Conservation (phyloP, 2,329 filamentous ascomycete species). For the Colletotrichum tropicale region DNA sequence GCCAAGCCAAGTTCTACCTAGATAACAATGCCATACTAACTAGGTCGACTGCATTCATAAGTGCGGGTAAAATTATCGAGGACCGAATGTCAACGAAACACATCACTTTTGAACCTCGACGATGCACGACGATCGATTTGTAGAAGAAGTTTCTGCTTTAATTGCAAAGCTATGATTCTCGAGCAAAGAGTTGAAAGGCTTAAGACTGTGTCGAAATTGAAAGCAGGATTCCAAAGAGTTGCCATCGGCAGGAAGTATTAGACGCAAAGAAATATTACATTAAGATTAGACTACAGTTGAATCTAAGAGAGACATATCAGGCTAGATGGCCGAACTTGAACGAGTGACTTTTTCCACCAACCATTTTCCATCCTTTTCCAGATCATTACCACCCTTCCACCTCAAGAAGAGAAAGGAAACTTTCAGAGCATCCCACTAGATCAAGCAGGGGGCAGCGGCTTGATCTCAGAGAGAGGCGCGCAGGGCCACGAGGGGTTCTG, state of each 20-base stretch:
- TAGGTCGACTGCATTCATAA: not conserved
- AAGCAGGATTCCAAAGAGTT: rapidly evolving
- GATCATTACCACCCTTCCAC: not conserved
- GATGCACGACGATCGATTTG: too few species aligned
- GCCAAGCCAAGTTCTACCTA: rapidly evolving
- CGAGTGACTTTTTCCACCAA: not conserved
- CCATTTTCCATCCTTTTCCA: not conserved
- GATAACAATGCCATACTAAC: rapidly evolving
- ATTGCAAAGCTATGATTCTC: not conserved
- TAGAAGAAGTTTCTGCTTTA: rapidly evolving
- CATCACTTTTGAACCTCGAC: not conserved
- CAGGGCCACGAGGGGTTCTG: not conserved
- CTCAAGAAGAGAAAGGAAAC: not conserved
- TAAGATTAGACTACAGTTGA: not conserved
- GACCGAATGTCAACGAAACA: rapidly evolving
- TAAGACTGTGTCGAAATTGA: rapidly evolving
- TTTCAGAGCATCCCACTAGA: rapidly evolving
- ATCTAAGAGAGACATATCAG: not conserved
- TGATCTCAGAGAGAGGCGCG: not conserved
- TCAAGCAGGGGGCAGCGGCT: not conserved
- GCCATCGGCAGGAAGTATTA: rapidly evolving
- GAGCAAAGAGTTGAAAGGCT: not conserved
- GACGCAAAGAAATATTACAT: not conserved
- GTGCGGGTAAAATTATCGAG: rapidly evolving
- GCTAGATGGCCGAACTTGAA: not conserved